These are phyloP conservation scores for Papiliotrema fonsecae DNA, from an alignment of 1,284 basidiomycete genomes.

Conservation along the genomic window DNA sequence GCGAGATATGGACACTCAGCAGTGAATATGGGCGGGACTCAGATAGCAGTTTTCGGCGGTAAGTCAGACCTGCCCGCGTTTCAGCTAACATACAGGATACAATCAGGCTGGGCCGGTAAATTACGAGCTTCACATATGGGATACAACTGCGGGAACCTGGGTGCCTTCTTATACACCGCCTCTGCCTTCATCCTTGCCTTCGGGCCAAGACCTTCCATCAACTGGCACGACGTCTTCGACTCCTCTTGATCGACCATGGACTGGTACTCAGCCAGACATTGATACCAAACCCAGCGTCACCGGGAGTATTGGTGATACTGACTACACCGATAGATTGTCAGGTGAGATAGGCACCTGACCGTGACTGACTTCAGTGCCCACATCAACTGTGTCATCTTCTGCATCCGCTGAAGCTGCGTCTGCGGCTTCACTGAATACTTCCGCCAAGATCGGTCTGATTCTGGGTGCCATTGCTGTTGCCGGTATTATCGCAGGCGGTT, in stretches of 20 bases:
- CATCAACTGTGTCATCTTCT: conserved; percentile 3
- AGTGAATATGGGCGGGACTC: conserved; percentile 54
- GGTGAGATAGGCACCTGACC: not conserved
- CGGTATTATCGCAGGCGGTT: conserved; percentile 11
- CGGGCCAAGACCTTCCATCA: not conserved
- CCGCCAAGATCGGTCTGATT: conserved; percentile 11
- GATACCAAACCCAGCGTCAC: too few species aligned
- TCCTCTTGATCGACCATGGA: not conserved
- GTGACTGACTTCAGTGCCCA: not conserved
- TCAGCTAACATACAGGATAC: conserved; percentile 25
- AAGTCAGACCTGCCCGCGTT: conserved; percentile 28
- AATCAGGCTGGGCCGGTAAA: conserved; percentile 18
- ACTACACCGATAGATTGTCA: not conserved
- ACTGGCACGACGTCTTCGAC: not conserved
- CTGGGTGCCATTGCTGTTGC: conserved; percentile 14
- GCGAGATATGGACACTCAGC: conserved; percentile 68
- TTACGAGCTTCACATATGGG: conserved; percentile 17
- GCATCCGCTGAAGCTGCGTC: not conserved
- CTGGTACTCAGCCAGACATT: not conserved
- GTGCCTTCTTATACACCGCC: conserved; percentile 7
- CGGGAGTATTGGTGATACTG: too few species aligned
- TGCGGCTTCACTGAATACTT: conserved; percentile 2
- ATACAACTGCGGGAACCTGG: conserved; percentile 17
- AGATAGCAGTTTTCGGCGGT: conserved; percentile 76
- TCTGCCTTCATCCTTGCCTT: not conserved